phyloP scores from a whole-genome alignment of 2,329 filamentous ascomycete genomes.

The Kalmusia sp. region DNA sequence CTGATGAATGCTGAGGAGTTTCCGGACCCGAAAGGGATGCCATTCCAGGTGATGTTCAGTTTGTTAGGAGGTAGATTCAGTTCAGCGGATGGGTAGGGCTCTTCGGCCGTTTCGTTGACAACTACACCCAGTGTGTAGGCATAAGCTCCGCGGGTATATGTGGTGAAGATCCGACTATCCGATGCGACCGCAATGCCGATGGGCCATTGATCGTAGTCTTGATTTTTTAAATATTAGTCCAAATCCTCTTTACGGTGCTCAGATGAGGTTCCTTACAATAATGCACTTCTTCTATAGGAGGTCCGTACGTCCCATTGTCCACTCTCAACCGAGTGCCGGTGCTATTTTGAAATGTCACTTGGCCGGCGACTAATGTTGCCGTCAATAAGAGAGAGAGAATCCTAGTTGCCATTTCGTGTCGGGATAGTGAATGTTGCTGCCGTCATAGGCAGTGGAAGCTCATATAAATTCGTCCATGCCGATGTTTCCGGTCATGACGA shows the following conservation, averaged over 20 bases:
- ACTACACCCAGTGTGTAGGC: constrained; percentile 57
- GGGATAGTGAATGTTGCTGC: too few relatives aligned
- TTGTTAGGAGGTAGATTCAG: constrained; percentile 55
- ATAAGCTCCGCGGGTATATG: constrained; percentile 57
- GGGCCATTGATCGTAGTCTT: constrained; percentile 55
- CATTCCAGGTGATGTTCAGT: constrained; percentile 51
- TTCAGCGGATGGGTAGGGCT: constrained; percentile 52
- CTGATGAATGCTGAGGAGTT: constrained; percentile 55
- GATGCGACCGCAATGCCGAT: constrained; percentile 59
- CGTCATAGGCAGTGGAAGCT: not conserved
- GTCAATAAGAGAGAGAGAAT: not conserved
- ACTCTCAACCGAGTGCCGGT: not conserved
- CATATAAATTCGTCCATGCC: not conserved
- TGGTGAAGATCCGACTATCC: constrained; percentile 58
- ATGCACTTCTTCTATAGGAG: constrained; percentile 3
- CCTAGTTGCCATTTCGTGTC: not conserved
- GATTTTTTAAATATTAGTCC: not conserved
- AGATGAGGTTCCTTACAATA: not conserved
- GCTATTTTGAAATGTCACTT: constrained; percentile 4
- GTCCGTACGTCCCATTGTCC: constrained; percentile 4
- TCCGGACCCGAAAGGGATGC: constrained; percentile 54
- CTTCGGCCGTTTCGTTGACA: constrained; percentile 56
- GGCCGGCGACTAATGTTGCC: not conserved
- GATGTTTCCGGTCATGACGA: not conserved
- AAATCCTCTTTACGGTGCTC: not conserved